Evolutionary conservation across 352 stramenopile species (phyloP), one percentile per base, ranked within the genome.

Genomic region (Globisporangium canariense): DNA sequence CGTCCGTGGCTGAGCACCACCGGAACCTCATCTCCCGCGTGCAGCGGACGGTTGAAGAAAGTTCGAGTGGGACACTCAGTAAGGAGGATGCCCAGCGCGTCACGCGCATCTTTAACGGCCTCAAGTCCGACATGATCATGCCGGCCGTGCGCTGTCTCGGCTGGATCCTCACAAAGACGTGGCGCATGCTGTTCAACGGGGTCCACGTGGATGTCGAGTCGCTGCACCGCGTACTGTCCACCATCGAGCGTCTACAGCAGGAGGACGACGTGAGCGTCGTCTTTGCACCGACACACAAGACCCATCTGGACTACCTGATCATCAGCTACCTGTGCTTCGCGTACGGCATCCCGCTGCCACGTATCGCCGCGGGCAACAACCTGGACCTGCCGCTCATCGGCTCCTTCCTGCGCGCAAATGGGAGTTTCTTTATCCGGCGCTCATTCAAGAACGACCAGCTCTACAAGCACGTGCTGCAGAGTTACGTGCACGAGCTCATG

Each of bases 361-460:
- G 86, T 32, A 97, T 96, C 65, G 88, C 86, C 0, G 87, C 89
- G 0, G 90, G 90, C 2, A 92, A 96, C 76, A 97, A 97, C 71
- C 63, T 97, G 38, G 86, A 96, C 55, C 58, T 97, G 20, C 86
- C 86, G 0, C 28, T 96, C 30, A 72, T 97, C 30, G 89, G 90
- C 6, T 75, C 75, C 0, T 92, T 96, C 49, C 71, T 97, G 59
- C 88, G 83, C 4, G 81, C 86, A 13, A 93, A 90, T 52, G 90
- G 90, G 60, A 93, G 86, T 60, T 97, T 97, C 63, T 97, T 97
- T 72, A 96, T 97, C 61, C 86, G 87, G 9, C 83, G 89, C 0
- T 92, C 81, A 14, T 94, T 94, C 62, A 70, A 69, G 1, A 70
- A 87, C 52, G 85, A 95, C 52, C 60, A 65, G 45, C 64, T 94